Percentiles rank a stretch among this genome's conserved stretches.
phyloP scores from a whole-genome alignment of 1,284 basidiomycete species.

The Mycosarcoma mackinlayi region DNA sequence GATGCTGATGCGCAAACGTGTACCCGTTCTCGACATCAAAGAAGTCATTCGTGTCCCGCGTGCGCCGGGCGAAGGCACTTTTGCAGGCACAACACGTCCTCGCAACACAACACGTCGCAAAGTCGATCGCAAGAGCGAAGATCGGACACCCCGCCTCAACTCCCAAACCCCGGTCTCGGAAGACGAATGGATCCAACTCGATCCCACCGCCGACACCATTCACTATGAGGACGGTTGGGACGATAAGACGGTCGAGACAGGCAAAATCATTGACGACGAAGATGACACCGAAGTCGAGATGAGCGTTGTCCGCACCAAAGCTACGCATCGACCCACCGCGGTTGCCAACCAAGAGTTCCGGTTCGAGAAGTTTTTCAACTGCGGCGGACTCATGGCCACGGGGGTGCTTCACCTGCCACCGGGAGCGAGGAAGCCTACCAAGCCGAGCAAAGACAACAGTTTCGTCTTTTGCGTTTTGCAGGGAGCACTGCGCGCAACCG shows the following conservation, averaged over 20 bases:
- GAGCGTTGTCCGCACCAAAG: conserved; percentile 36
- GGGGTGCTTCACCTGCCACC: conserved; percentile 86
- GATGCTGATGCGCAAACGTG: conserved; percentile 64
- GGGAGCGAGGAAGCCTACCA: conserved; percentile 82
- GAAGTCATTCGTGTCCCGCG: conserved; percentile 83
- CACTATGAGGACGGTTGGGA: conserved; percentile 81
- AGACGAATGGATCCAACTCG: conserved; percentile 69
- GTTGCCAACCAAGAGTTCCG: conserved; percentile 76
- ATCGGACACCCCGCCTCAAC: conserved; percentile 66
- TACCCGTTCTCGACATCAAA: conserved; percentile 78
- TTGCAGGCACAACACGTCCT: conserved; percentile 50
- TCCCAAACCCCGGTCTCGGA: conserved; percentile 57
- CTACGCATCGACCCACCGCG: conserved; percentile 52
- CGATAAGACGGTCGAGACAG: conserved; percentile 77
- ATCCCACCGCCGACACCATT: conserved; percentile 67
- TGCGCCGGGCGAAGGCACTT: conserved; percentile 71
- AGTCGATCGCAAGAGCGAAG: conserved; percentile 43
- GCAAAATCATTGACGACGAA: conserved; percentile 78
- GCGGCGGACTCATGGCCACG: conserved; percentile 88
- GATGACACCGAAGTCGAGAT: conserved; percentile 75
- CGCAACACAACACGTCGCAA: conserved; percentile 7
- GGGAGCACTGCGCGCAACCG: conserved; percentile 85
- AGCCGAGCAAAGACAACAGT: conserved; percentile 90
- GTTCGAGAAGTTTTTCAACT: conserved; percentile 95
- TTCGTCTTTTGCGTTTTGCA: conserved; percentile 75